Base-by-base conservation (phyloP, 1,284 basidiomycete species). In the Phylloboletellus chloephorus region DNA sequence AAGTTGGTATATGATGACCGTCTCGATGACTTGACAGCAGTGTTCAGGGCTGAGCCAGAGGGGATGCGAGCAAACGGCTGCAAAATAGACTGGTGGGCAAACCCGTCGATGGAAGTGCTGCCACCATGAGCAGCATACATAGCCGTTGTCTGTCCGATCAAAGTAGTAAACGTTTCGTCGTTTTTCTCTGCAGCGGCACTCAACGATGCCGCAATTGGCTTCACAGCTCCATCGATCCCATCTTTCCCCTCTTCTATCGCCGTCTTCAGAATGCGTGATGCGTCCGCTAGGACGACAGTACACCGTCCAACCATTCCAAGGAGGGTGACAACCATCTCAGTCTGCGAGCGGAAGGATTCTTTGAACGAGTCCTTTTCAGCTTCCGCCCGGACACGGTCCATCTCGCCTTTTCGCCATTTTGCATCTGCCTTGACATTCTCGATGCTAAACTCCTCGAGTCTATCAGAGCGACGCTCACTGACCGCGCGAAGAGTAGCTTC, bases 401-500 rank as follows among this genome's bases (percentile, higher is more conserved):
- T 79, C 54, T 88, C 82, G 0, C 79, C 73, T 56, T 77, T 79
- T 49, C 77, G 73, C 53, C 71, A 73, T 38, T 73, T 71, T 1
- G 85, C 82, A 43, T 88, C 79, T 9, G 85, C 72, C 54, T 80
- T 83, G 54, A 95, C 68, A 46, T 78, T 82, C 43, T 86, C 82
- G 12, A 80, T 61, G 47, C 76, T 77, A 19, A 76, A 60, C n/a
- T 84, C 80, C 52, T 93, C 89, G 32, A 92, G 67, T 51, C 81
- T 80, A 48, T 89, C 85, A 15, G 85, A 87, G 41, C 75, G 78
- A 35, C 88, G 73, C 57, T 91, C 84, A 36, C 82, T 81, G 21
- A 86, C 79, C 9, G 86, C 87, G 19, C 83, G 79, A 50, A 96
- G 74, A 22, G 85, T 82, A 7, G 84, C 86, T 21, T 90, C 82